Evolutionary conservation across 495 filamentous ascomycete genomes (phyloP).

Genomic region (Opeltia flavorubescens): DNA sequence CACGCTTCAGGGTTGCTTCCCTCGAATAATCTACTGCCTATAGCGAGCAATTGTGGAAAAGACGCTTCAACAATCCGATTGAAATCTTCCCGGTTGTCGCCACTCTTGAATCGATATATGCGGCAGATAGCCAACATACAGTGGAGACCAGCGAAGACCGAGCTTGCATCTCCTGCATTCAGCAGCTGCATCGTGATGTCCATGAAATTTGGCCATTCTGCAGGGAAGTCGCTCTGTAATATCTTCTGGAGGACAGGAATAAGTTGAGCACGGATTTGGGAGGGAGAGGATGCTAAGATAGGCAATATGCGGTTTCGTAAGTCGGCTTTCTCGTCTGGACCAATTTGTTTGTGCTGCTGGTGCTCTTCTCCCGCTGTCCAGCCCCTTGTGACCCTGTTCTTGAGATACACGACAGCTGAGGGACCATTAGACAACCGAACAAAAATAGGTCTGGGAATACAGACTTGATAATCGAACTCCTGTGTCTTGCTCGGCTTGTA

Average conservation of each 20-base stretch:
- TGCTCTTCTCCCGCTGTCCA: constrained; percentile 69
- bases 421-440: constrained; percentile 5
- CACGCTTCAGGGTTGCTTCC: constrained; percentile 86
- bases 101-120: constrained; percentile 83
- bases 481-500: constrained; percentile 74
- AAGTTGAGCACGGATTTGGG: constrained; percentile 75
- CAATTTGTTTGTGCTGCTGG: constrained; percentile 47
- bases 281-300: constrained; percentile 64
- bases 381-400: constrained; percentile 84
- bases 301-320: constrained; percentile 81
- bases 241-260: constrained; percentile 91
- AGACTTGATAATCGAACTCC: constrained; percentile 77
- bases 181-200: constrained; percentile 81
- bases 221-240: constrained; percentile 86
- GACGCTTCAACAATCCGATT: constrained; percentile 84
- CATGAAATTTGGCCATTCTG: constrained; percentile 84
- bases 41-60: constrained; percentile 79
- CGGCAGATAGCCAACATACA: constrained; percentile 87
- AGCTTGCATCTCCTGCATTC: constrained; percentile 64
- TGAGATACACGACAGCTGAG: constrained; percentile 88
- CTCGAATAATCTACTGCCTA: constrained; percentile 75
- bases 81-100: constrained; percentile 69
- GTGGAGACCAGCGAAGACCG: constrained; percentile 84
- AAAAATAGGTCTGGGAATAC: constrained; percentile 14
- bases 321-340: constrained; percentile 76